Evolutionary conservation across 2,329 filamentous ascomycete genomes (phyloP).

Genomic region (Plectosphaerella sp.): DNA sequence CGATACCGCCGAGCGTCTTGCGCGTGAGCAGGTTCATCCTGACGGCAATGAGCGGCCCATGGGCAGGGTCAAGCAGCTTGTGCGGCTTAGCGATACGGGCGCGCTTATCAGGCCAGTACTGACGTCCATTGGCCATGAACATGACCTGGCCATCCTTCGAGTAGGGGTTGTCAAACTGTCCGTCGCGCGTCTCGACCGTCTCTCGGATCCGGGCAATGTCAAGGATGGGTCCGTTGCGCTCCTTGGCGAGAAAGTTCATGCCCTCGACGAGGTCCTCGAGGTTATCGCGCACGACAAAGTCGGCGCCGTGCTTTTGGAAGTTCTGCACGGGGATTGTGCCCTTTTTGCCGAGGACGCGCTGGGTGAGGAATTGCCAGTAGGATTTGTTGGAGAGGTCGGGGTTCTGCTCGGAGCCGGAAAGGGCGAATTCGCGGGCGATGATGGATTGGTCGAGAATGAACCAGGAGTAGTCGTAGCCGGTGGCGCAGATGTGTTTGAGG

Average conservation of each 20-base stretch:
- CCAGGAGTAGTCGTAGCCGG: constrained; percentile 61
- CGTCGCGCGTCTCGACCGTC: constrained; percentile 48
- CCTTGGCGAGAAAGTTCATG: constrained; percentile 53
- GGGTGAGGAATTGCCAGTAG: constrained; percentile 44
- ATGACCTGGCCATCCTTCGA: constrained; percentile 59
- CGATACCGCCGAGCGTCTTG: constrained; percentile 56
- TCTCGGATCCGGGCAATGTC: constrained; percentile 38
- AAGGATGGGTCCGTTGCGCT: constrained; percentile 41
- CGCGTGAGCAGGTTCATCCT: constrained; percentile 56
- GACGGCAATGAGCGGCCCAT: constrained; percentile 57
- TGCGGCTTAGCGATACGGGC: constrained; percentile 51
- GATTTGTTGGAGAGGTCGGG: constrained; percentile 56
- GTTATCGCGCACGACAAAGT: constrained; percentile 55
- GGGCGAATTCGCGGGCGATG: constrained; percentile 56
- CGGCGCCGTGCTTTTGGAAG: constrained; percentile 53
- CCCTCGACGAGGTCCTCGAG: constrained; percentile 49
- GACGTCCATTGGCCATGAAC: constrained; percentile 53
- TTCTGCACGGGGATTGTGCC: constrained; percentile 52
- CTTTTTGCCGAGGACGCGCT: constrained; percentile 45
- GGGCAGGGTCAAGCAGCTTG: constrained; percentile 44
- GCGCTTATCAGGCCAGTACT: constrained; percentile 49
- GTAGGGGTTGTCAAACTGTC: constrained; percentile 50
- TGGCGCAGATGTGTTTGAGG: constrained; percentile 54
- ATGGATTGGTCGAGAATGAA: constrained; percentile 56
- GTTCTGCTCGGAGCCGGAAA: constrained; percentile 59